Evolutionary conservation across 306 rosid species (phyloP).

Genomic region (Acacia acuminata): DNA sequence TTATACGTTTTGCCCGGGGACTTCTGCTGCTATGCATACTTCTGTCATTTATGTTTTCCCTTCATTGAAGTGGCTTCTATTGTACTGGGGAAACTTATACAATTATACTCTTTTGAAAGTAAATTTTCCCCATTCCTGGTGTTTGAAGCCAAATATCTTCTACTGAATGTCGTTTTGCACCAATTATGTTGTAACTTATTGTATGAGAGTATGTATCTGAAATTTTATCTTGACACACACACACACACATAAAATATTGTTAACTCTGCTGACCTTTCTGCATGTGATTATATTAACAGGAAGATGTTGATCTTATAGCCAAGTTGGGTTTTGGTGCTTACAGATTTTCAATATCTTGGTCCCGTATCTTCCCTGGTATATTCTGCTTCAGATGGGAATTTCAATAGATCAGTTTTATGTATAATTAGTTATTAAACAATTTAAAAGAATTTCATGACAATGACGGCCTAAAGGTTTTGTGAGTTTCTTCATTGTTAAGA

Average conservation of each 20-base stretch:
- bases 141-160: constrained; percentile 23
- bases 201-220: constrained; percentile 4
- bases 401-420: neutral
- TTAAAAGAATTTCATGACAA: constrained; percentile 9
- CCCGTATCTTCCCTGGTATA: constrained; percentile 91
- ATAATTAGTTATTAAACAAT: constrained; percentile 4
- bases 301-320: constrained; percentile 86
- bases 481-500: constrained; percentile 15
- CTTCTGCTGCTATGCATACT: constrained; percentile 1
- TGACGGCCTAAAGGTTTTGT: constrained; percentile 3
- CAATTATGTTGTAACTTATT: constrained; percentile 2
- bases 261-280: constrained; percentile 18
- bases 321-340: constrained; percentile 85
- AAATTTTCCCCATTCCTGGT: neutral
- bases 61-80: neutral
- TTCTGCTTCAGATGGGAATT: constrained; percentile 20
- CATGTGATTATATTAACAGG: constrained; percentile 52
- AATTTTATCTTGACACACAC: constrained; percentile 1
- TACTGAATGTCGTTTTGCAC: constrained; percentile 2
- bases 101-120: neutral
- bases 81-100: neutral
- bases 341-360: constrained; percentile 94
- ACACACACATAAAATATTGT: neutral
- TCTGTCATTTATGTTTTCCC: constrained; percentile 7
- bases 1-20: constrained; percentile 4